phyloP scores from a whole-genome alignment of 176 grass and related monocot species.

The Oropetium thomaeum region DNA sequence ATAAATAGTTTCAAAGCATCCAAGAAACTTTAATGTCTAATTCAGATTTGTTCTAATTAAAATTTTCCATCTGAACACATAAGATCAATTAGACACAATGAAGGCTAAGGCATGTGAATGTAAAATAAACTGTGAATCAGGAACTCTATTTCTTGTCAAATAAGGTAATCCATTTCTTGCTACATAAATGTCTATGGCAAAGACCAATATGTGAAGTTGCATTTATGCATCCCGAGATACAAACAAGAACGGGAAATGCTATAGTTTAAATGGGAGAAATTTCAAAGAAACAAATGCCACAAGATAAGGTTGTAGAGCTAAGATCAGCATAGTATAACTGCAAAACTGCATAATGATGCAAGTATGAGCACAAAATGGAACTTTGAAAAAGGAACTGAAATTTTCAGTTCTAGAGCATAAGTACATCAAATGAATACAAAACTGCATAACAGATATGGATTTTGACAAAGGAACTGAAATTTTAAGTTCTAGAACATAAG shows the following conservation, averaged over 20 bases:
- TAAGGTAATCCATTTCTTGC: no score
- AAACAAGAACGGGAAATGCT: neutral
- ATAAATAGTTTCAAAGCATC: neutral
- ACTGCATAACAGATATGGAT: constrained; percentile 18
- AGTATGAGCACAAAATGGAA: neutral
- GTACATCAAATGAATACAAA: neutral
- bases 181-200: neutral
- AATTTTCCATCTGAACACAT: neutral
- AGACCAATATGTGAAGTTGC: neutral
- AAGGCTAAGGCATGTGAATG: neutral
- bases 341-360: neutral
- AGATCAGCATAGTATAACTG: neutral
- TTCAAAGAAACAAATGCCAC: neutral
- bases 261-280: neutral
- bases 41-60: neutral
- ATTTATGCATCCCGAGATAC: neutral
- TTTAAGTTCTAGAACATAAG: constrained; percentile 8
- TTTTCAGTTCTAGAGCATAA: constrained; percentile 9
- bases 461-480: constrained; percentile 19
- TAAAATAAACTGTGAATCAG: neutral
- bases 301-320: neutral
- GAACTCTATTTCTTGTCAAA: neutral
- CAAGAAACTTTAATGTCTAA: neutral
- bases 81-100: neutral
- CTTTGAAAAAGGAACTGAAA: constrained; percentile 22